Evolutionary conservation across 1,284 basidiomycete species (phyloP), one percentile per base, ranked within the genome.

Genomic region (Tetrapyrgos nigripes): DNA sequence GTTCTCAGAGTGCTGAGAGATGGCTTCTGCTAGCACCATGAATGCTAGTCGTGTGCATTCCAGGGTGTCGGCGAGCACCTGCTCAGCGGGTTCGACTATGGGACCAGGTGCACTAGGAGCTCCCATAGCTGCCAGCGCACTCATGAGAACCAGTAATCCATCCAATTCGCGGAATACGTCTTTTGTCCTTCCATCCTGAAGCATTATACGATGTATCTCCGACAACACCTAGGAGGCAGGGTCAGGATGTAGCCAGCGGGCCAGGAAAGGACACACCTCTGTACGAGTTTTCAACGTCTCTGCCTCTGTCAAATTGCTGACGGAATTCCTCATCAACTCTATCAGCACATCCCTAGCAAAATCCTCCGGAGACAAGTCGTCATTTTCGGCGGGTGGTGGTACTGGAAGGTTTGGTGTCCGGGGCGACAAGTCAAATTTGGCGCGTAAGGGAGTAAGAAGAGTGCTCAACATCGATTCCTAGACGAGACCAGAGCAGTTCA

Each of bases 81-180:
- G 76, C 28, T 80, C 79, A 35, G 76, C 75, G 6, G 75, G 76
- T 58, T 77, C 76, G 23, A 73, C 68, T 4, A 76, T 73, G 26
- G 73, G 64, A 45, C 72, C 67, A 28, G 74, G 67, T 51, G 73
- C 70, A 4, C 63, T 50, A 14, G 76, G 33, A 17, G 40, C 73
- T 50, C 79, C 76, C 1, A 87, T 71, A 1, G 84, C 84, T 1
- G 89, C 89, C 3, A 93, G 76, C 28, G 88, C 79, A 64, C 83
- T 89, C 74, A 92, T 85, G 44, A 92, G 74, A 17, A 86, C 81
- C 23, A 93, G 75, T 67, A 92, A 92, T 1, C 92, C 92, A 62
- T 93, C 92, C 68, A 89, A 78, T 67, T 92, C 89, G 8, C 90
- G 80, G 71, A 93, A 93, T 8, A 88, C 85, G 57, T 89, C 86